Conservation (phyloP, 495 filamentous ascomycete species). For the Trichoderma parareesei region DNA sequence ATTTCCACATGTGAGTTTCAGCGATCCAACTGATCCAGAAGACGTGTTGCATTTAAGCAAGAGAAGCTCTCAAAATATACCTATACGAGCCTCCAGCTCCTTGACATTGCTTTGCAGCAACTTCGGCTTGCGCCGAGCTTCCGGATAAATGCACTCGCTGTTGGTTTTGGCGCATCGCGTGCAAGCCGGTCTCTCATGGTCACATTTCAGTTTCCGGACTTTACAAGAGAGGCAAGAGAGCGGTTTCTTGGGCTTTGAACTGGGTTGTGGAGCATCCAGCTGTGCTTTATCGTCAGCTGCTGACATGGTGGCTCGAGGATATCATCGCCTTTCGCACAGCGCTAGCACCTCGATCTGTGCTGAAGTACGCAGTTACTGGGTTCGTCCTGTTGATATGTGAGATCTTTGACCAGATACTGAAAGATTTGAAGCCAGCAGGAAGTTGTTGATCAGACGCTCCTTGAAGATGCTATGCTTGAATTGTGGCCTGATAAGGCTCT, state of each 20-base stretch:
- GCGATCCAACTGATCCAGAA: background rate
- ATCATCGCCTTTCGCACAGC: background rate
- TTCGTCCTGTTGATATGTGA: too few relatives aligned
- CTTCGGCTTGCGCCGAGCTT: constrained; percentile 76
- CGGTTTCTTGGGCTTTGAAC: constrained; percentile 19
- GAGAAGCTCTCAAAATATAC: constrained; percentile 31
- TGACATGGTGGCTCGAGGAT: background rate
- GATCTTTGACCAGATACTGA: too few relatives aligned
- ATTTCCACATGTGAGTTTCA: background rate
- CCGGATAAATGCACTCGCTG: constrained; percentile 73
- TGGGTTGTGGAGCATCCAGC: background rate
- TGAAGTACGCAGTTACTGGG: too few relatives aligned
- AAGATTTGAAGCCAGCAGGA: too few relatives aligned
- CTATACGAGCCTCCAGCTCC: constrained; percentile 72
- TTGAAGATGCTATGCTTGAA: too few relatives aligned
- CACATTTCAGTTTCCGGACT: constrained; percentile 57
- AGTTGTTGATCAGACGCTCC: background rate
- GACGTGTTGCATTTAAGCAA: background rate
- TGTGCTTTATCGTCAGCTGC: background rate
- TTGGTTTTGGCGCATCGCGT: constrained; percentile 61
- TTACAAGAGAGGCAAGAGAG: constrained; percentile 51
- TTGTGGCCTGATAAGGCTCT: too few relatives aligned
- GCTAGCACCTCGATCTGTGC: too few relatives aligned
- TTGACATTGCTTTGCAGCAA: constrained; percentile 84
- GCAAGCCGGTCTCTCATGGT: constrained; percentile 60